Evolutionary conservation across 2,329 filamentous ascomycete species (phyloP), one percentile per base, ranked within the genome.

Genomic region (Aspergillus viridinutans): DNA sequence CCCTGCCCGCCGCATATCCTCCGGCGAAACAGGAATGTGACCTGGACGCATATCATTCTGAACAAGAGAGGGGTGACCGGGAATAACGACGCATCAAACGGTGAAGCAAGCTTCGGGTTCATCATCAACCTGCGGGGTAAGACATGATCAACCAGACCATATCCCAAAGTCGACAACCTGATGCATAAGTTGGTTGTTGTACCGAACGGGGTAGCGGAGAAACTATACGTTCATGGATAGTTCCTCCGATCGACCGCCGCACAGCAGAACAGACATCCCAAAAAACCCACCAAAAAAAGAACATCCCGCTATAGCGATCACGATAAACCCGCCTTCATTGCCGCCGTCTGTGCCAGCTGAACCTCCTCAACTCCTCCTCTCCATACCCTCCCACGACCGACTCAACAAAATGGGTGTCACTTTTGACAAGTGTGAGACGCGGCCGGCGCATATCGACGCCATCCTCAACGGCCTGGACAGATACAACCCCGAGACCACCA

Each of bases 381-480:
- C 43, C 50, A 26, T 43, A 12, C 35, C 21, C 17, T n/a, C 38
- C 53, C 14, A 55, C 29, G 50, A 43, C 35, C 59, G 51, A 53
- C 28, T 47, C 40, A 50, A 50, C 59, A 68, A 57, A 45, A 71
- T 71, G 68, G 68, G 55, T 51, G 67, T 71, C 64, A 77, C 85
- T 59, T 89, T 89, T 80, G 93, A 97, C 83, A 90, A 92, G 78
- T 90, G 90, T 81, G 87, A 90, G 69, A 90, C 96, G 78, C 84
- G 94, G 76, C 93, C 94, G 68, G 90, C 94, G 67, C 87, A 94
- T 76, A 95, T 99, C 78, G 89, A 91, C 74, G 83, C 81, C 76
- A 97, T 99, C 72, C 91, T 99, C 73, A 96, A 93, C 79, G 93
- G 94, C 68, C 90, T 99, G 63, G 94, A 99, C 79, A 86, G 94